These are phyloP conservation scores for Solanum pimpinellifolium DNA, from an alignment of 257 asterid genomes.

Conservation along the genomic window DNA sequence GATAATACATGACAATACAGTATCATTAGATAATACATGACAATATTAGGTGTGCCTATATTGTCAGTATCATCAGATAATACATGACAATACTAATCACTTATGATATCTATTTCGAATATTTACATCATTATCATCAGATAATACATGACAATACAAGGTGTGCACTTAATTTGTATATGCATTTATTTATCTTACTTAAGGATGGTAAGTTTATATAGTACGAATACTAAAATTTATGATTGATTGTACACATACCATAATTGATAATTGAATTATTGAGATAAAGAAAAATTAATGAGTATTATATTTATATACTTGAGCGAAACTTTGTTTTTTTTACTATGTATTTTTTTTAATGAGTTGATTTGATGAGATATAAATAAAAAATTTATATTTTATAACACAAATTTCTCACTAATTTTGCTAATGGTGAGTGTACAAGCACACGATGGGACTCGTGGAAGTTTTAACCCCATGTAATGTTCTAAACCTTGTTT, in stretches of 20 bases:
- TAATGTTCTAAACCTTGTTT: neutral
- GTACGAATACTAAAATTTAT: too few relatives aligned
- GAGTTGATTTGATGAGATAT: neutral
- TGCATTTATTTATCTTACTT: neutral
- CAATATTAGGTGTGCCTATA: too few relatives aligned
- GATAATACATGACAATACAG: too few relatives aligned
- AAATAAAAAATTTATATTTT: neutral
- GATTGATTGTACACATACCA: too few relatives aligned
- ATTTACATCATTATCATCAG: neutral
- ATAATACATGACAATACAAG: neutral
- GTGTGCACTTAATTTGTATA: neutral
- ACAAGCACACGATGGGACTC: neutral
- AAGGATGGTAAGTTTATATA: neutral
- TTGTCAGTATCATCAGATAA: too few relatives aligned
- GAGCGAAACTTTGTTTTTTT: neutral
- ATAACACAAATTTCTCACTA: neutral
- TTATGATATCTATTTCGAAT: neutral
- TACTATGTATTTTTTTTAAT: neutral
- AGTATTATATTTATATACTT: too few relatives aligned
- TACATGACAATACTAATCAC: too few relatives aligned
- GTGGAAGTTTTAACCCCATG: neutral
- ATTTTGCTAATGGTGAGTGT: neutral
- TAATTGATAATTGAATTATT: too few relatives aligned
- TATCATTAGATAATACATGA: too few relatives aligned
- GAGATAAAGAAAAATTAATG: too few relatives aligned